These are phyloP conservation scores for Cladophialophora carrionii DNA, from an alignment of 2,329 filamentous ascomycete species.

Conservation along the genomic window DNA sequence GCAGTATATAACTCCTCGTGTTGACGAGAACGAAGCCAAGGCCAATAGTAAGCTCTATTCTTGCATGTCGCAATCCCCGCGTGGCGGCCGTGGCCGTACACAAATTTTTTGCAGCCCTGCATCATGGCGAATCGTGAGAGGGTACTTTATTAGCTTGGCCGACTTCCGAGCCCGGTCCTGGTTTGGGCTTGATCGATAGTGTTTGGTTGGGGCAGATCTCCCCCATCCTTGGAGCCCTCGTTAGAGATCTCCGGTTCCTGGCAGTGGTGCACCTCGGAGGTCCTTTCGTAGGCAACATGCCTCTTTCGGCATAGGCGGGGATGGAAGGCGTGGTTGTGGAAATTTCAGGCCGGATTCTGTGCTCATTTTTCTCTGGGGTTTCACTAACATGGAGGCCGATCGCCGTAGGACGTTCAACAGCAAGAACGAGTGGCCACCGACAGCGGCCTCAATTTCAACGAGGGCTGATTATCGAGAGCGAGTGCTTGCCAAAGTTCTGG, in stretches of 20 bases:
- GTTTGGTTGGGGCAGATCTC: constrained; percentile 2
- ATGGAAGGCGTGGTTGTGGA: constrained; percentile 8
- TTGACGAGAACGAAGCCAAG: not conserved
- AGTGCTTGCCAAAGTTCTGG: not conserved
- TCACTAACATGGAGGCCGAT: not conserved
- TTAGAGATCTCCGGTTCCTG: constrained; percentile 22
- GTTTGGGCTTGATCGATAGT: not conserved
- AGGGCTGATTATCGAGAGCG: not conserved
- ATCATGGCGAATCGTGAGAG: not conserved
- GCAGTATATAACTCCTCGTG: constrained; percentile 6
- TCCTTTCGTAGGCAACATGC: not conserved
- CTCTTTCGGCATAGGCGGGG: constrained; percentile 2
- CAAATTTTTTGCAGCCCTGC: constrained; percentile 14
- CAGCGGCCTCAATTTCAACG: not conserved
- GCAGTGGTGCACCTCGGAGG: constrained; percentile 17
- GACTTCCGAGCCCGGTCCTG: constrained; percentile 1
- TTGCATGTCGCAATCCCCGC: constrained; percentile 20
- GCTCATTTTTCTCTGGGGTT: not conserved
- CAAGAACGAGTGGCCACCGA: not conserved
- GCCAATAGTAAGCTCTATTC: constrained; percentile 14
- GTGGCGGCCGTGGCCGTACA: constrained; percentile 8
- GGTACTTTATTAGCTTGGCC: constrained; percentile 1
- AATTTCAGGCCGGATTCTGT: not conserved
- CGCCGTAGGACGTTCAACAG: not conserved
- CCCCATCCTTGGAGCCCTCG: not conserved